Conservation (phyloP, 805 yeast species). For the Hanseniaspora clermontiae region DNA sequence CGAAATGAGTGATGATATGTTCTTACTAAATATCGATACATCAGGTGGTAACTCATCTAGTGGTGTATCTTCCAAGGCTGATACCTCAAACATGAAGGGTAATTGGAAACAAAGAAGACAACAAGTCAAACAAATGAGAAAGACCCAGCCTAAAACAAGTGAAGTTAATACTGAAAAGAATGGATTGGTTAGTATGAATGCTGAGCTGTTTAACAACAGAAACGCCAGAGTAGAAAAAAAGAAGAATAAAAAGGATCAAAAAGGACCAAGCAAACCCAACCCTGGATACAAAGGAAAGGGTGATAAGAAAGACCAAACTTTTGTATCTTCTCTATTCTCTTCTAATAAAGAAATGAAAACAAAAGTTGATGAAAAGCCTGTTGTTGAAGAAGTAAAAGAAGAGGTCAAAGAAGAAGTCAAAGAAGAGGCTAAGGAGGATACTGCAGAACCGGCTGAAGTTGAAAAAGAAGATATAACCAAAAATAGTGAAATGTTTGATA, state of each 20-base stretch:
- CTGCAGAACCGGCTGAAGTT: slow-evolving; percentile 81
- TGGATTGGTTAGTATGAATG: slow-evolving; percentile 12
- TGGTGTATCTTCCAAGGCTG: slow-evolving; percentile 18
- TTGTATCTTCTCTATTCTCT: slow-evolving; percentile 77
- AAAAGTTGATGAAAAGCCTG: slow-evolving; percentile 27
- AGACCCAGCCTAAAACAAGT: slow-evolving; percentile 31
- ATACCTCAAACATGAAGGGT: slow-evolving; percentile 51
- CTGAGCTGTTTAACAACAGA: slow-evolving; percentile 5
- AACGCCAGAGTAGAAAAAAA: slow-evolving; percentile 12
- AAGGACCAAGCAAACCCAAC: slow-evolving; percentile 26
- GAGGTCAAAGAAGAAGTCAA: slow-evolving; percentile 27
- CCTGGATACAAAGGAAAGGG: slow-evolving; percentile 28
- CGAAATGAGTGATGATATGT: slow-evolving; percentile 25
- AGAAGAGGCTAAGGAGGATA: slow-evolving; percentile 29
- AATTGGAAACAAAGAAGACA: slow-evolving; percentile 72
- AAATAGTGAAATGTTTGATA: slow-evolving; percentile 70
- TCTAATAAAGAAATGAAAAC: slow-evolving; percentile 43
- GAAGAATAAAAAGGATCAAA: background rate
- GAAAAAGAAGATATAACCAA: slow-evolving; percentile 28
- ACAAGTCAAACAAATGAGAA: slow-evolving; percentile 33
- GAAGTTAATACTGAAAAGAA: background rate
- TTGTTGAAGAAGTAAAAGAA: slow-evolving; percentile 22
- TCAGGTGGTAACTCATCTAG: slow-evolving; percentile 25
- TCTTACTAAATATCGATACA: slow-evolving; percentile 61
- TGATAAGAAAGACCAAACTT: slow-evolving; percentile 33